These are phyloP conservation scores for Pleurozium schreberi DNA, from an alignment of 225 moss, liverwort and hornwort genomes.

Conservation along the genomic window DNA sequence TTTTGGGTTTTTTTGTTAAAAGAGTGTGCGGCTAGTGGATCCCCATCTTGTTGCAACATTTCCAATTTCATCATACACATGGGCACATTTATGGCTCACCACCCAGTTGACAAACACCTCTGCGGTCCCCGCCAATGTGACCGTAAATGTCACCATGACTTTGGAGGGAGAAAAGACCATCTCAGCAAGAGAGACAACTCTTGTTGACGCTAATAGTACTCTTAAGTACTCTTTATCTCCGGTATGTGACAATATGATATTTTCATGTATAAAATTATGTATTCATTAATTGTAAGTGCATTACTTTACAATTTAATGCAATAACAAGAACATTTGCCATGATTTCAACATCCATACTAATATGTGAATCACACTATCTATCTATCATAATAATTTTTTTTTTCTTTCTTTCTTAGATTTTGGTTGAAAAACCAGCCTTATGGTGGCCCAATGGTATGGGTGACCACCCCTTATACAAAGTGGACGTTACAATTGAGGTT, in stretches of 20 bases:
- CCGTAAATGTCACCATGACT: constrained; percentile 11
- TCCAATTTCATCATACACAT: constrained; percentile 10
- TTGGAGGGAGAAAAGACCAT: constrained; percentile 5
- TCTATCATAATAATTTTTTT: too few species aligned
- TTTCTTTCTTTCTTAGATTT: not conserved
- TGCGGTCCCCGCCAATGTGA: not conserved
- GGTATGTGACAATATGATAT: not conserved
- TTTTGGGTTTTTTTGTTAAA: not conserved
- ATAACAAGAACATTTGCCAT: not conserved
- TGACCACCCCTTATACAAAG: constrained; percentile 66
- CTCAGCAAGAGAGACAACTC: not conserved
- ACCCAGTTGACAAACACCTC: constrained; percentile 37
- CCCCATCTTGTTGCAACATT: constrained; percentile 84
- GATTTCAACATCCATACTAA: not conserved
- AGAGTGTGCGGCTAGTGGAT: constrained; percentile 57
- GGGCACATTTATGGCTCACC: constrained; percentile 46
- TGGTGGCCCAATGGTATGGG: constrained; percentile 99
- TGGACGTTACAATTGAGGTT: constrained; percentile 26
- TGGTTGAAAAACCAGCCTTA: constrained; percentile 35
- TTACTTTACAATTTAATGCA: not conserved
- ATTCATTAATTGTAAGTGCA: not conserved
- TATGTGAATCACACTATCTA: not conserved
- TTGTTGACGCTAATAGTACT: constrained; percentile 4
- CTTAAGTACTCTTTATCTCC: constrained; percentile 25
- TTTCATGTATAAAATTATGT: too few species aligned